These are phyloP conservation scores for Rubia occidens DNA, from an alignment of 305 asterid genomes.

Conservation along the genomic window DNA sequence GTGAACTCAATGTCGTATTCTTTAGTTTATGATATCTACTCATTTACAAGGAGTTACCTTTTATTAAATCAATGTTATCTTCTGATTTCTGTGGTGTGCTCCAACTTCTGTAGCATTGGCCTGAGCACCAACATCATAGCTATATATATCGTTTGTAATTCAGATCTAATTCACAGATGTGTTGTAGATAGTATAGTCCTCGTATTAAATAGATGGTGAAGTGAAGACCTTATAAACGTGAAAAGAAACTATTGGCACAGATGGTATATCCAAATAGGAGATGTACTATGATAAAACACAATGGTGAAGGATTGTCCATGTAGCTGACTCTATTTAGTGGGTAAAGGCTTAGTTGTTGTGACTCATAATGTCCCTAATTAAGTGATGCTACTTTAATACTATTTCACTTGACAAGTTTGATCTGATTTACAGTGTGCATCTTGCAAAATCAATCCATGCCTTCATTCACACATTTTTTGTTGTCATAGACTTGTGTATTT, in stretches of 20 bases:
- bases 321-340: background rate
- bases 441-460: background rate
- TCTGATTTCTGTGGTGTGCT: no score
- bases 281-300: background rate
- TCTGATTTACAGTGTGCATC: background rate
- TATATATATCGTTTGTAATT: background rate
- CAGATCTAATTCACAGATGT: background rate
- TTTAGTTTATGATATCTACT: background rate
- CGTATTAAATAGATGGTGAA: background rate
- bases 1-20: no score
- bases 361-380: background rate
- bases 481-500: background rate
- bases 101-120: background rate
- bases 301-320: background rate
- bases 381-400: background rate
- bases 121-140: background rate
- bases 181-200: background rate
- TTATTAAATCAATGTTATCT: background rate
- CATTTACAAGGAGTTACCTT: background rate
- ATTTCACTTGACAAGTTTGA: conserved; percentile 6
- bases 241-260: background rate
- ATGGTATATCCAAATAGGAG: background rate
- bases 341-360: background rate
- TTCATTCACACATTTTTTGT: background rate
- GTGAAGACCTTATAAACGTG: background rate